These are phyloP conservation scores for Aspergillus intermedius DNA, from an alignment of 2,329 filamentous ascomycete species.

Conservation along the genomic window DNA sequence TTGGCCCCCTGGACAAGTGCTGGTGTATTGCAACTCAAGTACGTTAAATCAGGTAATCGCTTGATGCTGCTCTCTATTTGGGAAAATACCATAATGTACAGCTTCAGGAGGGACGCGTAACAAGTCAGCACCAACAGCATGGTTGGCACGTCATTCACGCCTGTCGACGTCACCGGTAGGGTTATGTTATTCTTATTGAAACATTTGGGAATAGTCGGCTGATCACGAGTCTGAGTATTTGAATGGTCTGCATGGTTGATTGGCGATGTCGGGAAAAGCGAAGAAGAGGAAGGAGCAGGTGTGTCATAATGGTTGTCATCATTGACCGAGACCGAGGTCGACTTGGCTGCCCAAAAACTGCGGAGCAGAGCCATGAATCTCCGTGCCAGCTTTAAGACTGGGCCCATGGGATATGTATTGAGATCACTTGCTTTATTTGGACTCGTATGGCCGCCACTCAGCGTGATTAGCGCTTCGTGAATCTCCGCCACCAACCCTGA, in stretches of 20 bases:
- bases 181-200: background rate
- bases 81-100: background rate
- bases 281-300: background rate
- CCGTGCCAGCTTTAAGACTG: background rate
- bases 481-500: background rate
- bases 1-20: background rate
- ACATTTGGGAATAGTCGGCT: background rate
- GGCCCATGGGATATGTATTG: background rate
- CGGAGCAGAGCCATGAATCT: background rate
- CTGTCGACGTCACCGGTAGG: background rate
- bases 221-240: background rate
- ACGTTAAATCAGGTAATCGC: background rate
- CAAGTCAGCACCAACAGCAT: background rate
- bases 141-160: background rate
- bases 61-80: background rate
- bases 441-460: background rate
- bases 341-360: background rate
- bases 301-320: background rate
- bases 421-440: background rate
- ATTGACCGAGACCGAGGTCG: background rate
- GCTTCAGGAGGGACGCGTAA: background rate
- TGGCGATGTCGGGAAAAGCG: background rate
- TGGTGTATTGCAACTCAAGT: background rate
- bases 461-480: background rate
- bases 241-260: background rate